A percentile compares a stretch with the other conserved stretches of the same genome.
Evolutionary conservation across 1,139 yeast genomes (phyloP).

Genomic region (Candida tunisiensis): DNA sequence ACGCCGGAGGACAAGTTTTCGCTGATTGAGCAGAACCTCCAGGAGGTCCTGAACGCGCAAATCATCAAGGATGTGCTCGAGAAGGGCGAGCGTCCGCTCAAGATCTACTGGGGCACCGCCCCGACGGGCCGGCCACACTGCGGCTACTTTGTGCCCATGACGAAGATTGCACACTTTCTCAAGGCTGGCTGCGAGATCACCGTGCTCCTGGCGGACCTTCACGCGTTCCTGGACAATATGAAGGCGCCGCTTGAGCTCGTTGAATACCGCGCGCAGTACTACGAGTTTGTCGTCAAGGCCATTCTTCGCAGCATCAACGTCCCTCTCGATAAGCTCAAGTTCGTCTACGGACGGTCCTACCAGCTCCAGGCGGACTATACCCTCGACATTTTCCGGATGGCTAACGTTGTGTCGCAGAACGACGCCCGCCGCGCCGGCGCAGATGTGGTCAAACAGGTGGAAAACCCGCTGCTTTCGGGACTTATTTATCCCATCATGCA

Average conservation of each 20-base stretch:
- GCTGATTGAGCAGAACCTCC: constrained; percentile 71
- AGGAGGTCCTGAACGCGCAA: constrained; percentile 80
- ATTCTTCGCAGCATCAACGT: constrained; percentile 76
- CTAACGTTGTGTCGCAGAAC: constrained; percentile 76
- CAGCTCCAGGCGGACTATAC: constrained; percentile 67
- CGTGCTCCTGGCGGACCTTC: constrained; percentile 89
- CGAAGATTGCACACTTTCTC: constrained; percentile 85
- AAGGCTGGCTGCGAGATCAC: constrained; percentile 94
- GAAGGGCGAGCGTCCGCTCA: constrained; percentile 64
- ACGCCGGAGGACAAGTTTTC: background rate
- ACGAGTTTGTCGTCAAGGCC: constrained; percentile 68
- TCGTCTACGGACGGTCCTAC: constrained; percentile 78
- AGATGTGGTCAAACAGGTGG: constrained; percentile 95
- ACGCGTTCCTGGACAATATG: constrained; percentile 96
- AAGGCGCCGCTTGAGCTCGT: constrained; percentile 95
- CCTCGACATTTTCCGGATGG: constrained; percentile 71
- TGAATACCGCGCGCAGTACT: constrained; percentile 73
- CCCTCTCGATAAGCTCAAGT: constrained; percentile 74
- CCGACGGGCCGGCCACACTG: constrained; percentile 98
- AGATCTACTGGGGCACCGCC: constrained; percentile 91
- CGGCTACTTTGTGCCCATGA: constrained; percentile 97
- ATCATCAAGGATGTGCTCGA: constrained; percentile 76
- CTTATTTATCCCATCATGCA: constrained; percentile 97
- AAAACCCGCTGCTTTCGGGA: constrained; percentile 85
- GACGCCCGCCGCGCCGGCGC: constrained; percentile 99